Conservation (phyloP, 257 asterid genomes). For the Ligustrum vulgare region DNA sequence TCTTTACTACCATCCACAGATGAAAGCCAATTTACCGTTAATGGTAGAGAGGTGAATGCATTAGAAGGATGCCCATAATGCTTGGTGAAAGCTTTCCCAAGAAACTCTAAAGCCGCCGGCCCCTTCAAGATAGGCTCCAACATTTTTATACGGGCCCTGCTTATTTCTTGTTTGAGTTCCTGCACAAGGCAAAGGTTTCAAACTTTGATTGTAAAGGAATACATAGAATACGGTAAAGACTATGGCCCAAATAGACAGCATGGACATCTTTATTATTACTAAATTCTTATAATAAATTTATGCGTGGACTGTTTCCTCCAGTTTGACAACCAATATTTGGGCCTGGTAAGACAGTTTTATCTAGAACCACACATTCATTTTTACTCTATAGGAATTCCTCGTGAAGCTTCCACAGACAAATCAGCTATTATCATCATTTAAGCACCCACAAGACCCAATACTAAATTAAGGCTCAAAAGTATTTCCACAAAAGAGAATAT, state of each 20-base stretch:
- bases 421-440: not conserved
- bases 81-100: conserved; percentile 66
- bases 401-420: not conserved
- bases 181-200: conserved; percentile 27
- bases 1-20: conserved; percentile 45
- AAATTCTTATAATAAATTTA: too few species aligned
- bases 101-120: conserved; percentile 70
- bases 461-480: not conserved
- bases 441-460: not conserved
- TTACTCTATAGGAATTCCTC: not conserved
- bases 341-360: not conserved
- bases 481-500: not conserved
- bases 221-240: not conserved
- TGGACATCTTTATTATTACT: not conserved
- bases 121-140: conserved; percentile 85
- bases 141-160: conserved; percentile 79
- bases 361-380: not conserved
- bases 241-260: not conserved
- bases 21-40: conserved; percentile 66
- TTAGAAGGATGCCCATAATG: conserved; percentile 73
- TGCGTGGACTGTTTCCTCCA: not conserved
- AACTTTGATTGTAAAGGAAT: not conserved
- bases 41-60: conserved; percentile 55
- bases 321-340: not conserved
- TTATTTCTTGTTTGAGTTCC: conserved; percentile 82